phyloP scores from a whole-genome alignment of 768 basidiomycete genomes.

The Artomyces pyxidatus region DNA sequence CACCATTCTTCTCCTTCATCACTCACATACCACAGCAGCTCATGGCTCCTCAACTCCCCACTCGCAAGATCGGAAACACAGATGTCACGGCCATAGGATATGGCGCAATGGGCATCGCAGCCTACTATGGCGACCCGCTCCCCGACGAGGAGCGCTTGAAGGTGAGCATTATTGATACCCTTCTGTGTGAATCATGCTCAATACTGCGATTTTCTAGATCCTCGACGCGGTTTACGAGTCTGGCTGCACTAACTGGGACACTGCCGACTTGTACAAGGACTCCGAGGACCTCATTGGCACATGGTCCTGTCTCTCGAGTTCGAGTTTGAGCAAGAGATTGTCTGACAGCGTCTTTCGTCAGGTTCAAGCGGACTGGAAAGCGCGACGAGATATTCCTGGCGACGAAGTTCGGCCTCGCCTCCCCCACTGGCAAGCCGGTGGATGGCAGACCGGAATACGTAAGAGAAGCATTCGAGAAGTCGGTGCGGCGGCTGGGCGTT shows the following conservation, averaged over 20 bases:
- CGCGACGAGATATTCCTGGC: slow-evolving; percentile 50
- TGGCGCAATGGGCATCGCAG: slow-evolving; percentile 49
- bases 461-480: slow-evolving; percentile 28
- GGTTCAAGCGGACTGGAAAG: slow-evolving; percentile 47
- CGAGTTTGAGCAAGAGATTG: neutral
- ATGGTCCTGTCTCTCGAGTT: slow-evolving; percentile 24
- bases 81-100: slow-evolving; percentile 44
- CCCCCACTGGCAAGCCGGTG: slow-evolving; percentile 14
- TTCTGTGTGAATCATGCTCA: slow-evolving; percentile 11
- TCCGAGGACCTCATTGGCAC: slow-evolving; percentile 38
- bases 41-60: too few relatives aligned
- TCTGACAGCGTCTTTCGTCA: slow-evolving; percentile 9
- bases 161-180: slow-evolving; percentile 24
- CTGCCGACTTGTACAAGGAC: slow-evolving; percentile 32
- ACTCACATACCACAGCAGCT: too few relatives aligned
- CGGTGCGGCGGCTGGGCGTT: slow-evolving; percentile 29
- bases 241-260: slow-evolving; percentile 40
- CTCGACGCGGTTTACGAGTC: slow-evolving; percentile 30
- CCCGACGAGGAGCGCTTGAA: slow-evolving; percentile 51
- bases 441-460: slow-evolving; percentile 36
- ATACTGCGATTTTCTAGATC: slow-evolving; percentile 23
- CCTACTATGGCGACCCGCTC: slow-evolving; percentile 34
- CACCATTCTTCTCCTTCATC: too few relatives aligned
- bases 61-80: slow-evolving; percentile 35
- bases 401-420: slow-evolving; percentile 43